phyloP scores from a whole-genome alignment of 1,284 basidiomycete genomes.

The Ganoderma resinaceum region DNA sequence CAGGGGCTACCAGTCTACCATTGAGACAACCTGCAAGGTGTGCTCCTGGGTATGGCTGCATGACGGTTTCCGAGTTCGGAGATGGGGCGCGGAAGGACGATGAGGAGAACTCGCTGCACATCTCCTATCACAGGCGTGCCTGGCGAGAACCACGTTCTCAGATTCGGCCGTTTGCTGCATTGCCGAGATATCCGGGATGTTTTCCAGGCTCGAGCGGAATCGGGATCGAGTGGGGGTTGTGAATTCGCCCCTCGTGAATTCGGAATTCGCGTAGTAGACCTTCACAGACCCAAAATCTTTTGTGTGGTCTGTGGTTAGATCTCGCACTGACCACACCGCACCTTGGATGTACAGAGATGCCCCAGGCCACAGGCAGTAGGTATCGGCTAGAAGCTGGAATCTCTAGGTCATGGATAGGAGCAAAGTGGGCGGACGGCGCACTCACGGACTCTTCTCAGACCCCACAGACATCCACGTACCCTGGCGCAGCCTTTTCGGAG shows the following conservation, averaged over 20 bases:
- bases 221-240: neutral
- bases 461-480: neutral
- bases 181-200: neutral
- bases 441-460: neutral
- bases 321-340: constrained; percentile 2
- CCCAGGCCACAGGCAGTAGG: neutral
- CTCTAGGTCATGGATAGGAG: neutral
- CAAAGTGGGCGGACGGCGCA: neutral
- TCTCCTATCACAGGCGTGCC: neutral
- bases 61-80: neutral
- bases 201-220: neutral
- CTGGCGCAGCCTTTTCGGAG: neutral
- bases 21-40: neutral
- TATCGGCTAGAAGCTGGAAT: constrained; percentile 1
- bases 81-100: neutral
- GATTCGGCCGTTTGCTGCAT: neutral
- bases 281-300: constrained; percentile 1
- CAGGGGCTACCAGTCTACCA: too few species aligned
- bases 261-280: neutral
- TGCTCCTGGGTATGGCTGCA: neutral
- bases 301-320: neutral
- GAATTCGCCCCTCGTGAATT: neutral
- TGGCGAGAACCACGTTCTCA: neutral
- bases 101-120: neutral
- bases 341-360: constrained; percentile 1